phyloP scores from a whole-genome alignment of 768 basidiomycete species.

The Lentinula boryana region DNA sequence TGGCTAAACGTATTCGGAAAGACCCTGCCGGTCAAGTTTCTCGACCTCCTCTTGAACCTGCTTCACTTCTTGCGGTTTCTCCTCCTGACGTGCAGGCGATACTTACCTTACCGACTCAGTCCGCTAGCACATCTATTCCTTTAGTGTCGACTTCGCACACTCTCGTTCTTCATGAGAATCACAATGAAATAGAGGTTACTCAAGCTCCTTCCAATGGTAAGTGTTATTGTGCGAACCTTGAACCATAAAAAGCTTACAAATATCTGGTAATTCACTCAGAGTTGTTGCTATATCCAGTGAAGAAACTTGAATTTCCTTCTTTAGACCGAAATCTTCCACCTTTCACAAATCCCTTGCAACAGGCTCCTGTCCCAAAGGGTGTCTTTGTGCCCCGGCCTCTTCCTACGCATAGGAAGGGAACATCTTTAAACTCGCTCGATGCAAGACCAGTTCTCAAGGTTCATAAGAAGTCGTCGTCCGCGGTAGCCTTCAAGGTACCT shows the following conservation, averaged over 20 bases:
- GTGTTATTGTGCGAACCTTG: not conserved
- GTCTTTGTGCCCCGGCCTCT: not conserved
- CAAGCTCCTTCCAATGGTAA: not conserved
- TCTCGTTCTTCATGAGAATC: not conserved
- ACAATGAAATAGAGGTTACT: not conserved
- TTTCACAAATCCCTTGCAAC: not conserved
- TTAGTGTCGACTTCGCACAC: not conserved
- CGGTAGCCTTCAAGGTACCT: not conserved
- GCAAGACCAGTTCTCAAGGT: not conserved
- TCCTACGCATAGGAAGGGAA: not conserved
- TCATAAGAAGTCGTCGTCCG: conserved; percentile 5
- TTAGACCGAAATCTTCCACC: not conserved
- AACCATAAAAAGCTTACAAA: not conserved
- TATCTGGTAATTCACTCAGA: not conserved
- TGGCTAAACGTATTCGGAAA: not conserved
- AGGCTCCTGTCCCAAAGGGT: not conserved
- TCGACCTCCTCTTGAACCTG: not conserved
- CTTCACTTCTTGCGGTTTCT: not conserved
- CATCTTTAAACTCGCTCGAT: not conserved
- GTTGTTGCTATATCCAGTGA: not conserved
- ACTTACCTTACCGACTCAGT: not conserved
- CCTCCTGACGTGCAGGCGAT: not conserved
- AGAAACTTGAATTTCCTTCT: not conserved
- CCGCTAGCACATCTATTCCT: not conserved
- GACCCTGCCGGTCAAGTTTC: not conserved